Evolutionary conservation across 257 asterid species (phyloP), one percentile per base, ranked within the genome.

Genomic region (Solanum dulcamara): DNA sequence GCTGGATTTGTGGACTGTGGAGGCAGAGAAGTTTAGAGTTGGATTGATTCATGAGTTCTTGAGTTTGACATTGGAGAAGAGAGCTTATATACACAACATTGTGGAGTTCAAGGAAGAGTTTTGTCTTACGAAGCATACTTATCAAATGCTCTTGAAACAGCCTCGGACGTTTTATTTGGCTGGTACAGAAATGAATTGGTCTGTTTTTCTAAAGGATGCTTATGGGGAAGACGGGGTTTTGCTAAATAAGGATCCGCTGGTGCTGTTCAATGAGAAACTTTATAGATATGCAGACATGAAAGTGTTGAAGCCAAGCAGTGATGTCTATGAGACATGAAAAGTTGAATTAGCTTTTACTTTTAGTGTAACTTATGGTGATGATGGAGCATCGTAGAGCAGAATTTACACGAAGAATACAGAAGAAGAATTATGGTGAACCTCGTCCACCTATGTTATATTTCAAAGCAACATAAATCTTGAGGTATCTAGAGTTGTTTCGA

Each of bases 171-270:
- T 97, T 86, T 95, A 95, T 85, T 86, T 97, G 88, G 98, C 94
- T 44, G 98, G 99, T 30, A 95, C 98, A 3, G 95, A 95, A 94
- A 97, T 97, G 99, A 95, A 97, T 84, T 97, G 99, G 98, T 92
- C 97, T 46, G 98, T 95, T 72, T 95, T 97, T 89, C 86, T 97
- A 74, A 97, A 91, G 92, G 98, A 95, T 91, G 97, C 91, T 28
- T 95, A 94, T 85, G 93, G 93, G 37, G 97, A 92, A 74, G 96
- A 94, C 26, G 98, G 95, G 50, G 80, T 75, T 90, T 90, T 97
- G 85, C 68, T 91, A 11, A 37, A 85, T 38, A 95, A 95, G 92
- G 98, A 94, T 91, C 97, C 98, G 0, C 98, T 92, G 82, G 90
- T 95, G 32, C 86, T 75, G 87, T 97, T 97, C 89, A 92, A 92